Evolutionary conservation across 306 rosid genomes (phyloP).

Genomic region (Cyclanthera cordifolia): DNA sequence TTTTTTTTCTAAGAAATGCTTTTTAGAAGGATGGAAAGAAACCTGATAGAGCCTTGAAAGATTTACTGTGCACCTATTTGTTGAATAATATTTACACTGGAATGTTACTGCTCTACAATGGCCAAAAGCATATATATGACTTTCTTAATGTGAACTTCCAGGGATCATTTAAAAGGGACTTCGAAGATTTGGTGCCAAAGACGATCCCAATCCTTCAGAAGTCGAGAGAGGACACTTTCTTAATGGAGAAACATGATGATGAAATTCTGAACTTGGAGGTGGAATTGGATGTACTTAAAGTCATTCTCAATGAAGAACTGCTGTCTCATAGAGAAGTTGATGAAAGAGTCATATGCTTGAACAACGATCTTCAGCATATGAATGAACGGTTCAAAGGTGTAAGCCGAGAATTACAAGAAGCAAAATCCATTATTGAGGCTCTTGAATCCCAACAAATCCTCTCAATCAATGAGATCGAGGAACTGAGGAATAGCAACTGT

Average conservation of each 20-base stretch:
- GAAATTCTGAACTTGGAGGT: conserved; percentile 63
- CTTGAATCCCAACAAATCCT: conserved; percentile 67
- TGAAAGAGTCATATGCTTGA: conserved; percentile 38
- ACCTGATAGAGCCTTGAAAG: not conserved
- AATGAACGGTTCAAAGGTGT: conserved; percentile 40
- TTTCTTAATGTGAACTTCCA: conserved; percentile 7
- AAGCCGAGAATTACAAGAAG: conserved; percentile 37
- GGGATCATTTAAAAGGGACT: conserved; percentile 25
- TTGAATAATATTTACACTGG: not conserved
- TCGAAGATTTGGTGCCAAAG: conserved; percentile 24
- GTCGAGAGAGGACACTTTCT: conserved; percentile 24
- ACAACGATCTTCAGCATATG: conserved; percentile 34
- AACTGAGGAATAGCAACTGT: conserved; percentile 38
- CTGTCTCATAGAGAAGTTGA: conserved; percentile 37
- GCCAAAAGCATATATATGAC: not conserved
- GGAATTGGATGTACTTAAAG: conserved; percentile 67
- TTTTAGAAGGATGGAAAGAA: not conserved
- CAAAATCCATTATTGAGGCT: conserved; percentile 64
- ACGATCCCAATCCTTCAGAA: conserved; percentile 24
- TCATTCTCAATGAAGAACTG: conserved; percentile 71
- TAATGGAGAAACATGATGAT: conserved; percentile 37
- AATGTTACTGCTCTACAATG: not conserved
- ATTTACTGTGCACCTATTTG: not conserved
- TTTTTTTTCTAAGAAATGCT: not conserved
- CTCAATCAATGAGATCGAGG: conserved; percentile 66